Evolutionary conservation across 2,329 filamentous ascomycete genomes (phyloP).

Genomic region (Triangularia setosa): DNA sequence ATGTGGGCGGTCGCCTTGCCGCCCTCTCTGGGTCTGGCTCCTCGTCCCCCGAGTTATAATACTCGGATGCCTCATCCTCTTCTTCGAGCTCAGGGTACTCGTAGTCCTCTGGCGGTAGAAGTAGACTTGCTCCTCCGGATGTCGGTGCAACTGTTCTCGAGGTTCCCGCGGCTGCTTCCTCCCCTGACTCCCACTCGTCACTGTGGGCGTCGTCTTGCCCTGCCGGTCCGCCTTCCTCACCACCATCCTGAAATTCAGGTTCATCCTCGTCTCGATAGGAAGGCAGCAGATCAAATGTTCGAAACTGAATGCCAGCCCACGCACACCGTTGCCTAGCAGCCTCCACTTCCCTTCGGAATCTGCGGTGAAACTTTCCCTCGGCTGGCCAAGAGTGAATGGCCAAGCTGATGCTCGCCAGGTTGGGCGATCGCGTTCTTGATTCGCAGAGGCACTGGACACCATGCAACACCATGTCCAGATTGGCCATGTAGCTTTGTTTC

Average conservation of each 20-base stretch:
- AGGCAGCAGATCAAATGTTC: slow-evolving; percentile 27
- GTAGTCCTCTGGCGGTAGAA: background rate
- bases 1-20: slow-evolving; percentile 25
- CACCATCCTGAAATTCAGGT: slow-evolving; percentile 14
- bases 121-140: background rate
- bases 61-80: slow-evolving; percentile 29
- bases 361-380: slow-evolving; percentile 24
- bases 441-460: slow-evolving; percentile 26
- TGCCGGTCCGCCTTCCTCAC: slow-evolving; percentile 18
- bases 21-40: slow-evolving; percentile 27
- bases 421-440: slow-evolving; percentile 12
- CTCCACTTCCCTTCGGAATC: slow-evolving; percentile 26
- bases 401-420: slow-evolving; percentile 24
- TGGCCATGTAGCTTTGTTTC: slow-evolving; percentile 28
- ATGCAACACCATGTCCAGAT: slow-evolving; percentile 28
- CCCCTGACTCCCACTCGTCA: slow-evolving; percentile 8
- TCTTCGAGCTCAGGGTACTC: slow-evolving; percentile 23
- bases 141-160: background rate
- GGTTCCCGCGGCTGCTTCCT: background rate
- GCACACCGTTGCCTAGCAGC: slow-evolving; percentile 22
- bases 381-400: slow-evolving; percentile 30
- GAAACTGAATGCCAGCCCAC: slow-evolving; percentile 23
- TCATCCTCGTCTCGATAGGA: slow-evolving; percentile 29
- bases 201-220: slow-evolving; percentile 16
- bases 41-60: slow-evolving; percentile 28